Percentiles rank a stretch among this genome's conserved stretches.
These are phyloP conservation scores for Chaetomium globosum DNA, from an alignment of 2,329 filamentous ascomycete species.

Conservation along the genomic window DNA sequence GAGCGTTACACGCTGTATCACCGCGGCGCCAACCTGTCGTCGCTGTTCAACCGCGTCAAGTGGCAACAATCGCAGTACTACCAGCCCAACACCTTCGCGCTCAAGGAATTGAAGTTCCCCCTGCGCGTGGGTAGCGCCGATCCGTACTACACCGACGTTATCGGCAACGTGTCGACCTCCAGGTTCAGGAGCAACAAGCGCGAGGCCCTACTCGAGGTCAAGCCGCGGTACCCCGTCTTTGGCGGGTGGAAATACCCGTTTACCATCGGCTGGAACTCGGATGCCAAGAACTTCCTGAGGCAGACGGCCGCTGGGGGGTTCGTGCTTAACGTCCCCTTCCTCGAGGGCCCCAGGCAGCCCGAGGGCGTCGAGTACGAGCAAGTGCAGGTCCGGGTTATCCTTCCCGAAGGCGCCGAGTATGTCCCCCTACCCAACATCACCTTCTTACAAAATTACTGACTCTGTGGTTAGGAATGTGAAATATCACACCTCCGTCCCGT, in stretches of 20 bases:
- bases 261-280: constrained; percentile 91
- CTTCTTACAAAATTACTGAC: constrained; percentile 38
- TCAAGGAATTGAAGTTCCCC: constrained; percentile 80
- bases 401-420: constrained; percentile 88
- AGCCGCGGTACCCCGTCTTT: constrained; percentile 94
- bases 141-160: constrained; percentile 92
- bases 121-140: constrained; percentile 78
- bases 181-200: constrained; percentile 76
- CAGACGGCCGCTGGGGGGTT: constrained; percentile 69
- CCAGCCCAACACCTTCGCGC: constrained; percentile 73
- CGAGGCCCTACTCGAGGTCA: constrained; percentile 83
- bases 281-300: constrained; percentile 76
- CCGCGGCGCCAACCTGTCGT: constrained; percentile 75
- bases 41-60: constrained; percentile 74
- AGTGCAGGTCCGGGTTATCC: constrained; percentile 76
- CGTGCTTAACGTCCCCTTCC: constrained; percentile 85
- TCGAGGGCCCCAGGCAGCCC: constrained; percentile 83
- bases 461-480: constrained; percentile 71
- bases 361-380: constrained; percentile 87
- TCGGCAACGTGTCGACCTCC: constrained; percentile 95
- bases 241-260: constrained; percentile 99
- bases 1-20: constrained; percentile 90
- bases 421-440: constrained; percentile 41
- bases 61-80: constrained; percentile 75
- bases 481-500: constrained; percentile 73